A percentile compares a stretch with the other conserved stretches of the same genome.
phyloP scores from a whole-genome alignment of 2,329 filamentous ascomycete species.

The Penicillium palitans region DNA sequence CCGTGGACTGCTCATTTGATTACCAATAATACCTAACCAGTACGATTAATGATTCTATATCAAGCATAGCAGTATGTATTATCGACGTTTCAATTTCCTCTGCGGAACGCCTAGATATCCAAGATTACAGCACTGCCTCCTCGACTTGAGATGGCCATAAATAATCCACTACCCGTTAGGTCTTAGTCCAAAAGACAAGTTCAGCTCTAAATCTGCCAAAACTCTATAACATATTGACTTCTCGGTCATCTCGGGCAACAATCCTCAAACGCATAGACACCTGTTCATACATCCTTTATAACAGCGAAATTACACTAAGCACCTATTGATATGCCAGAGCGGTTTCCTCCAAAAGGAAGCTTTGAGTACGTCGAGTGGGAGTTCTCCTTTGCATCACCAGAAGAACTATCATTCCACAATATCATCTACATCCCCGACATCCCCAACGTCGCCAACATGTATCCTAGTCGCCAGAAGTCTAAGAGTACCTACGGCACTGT shows the following conservation, averaged over 20 bases:
- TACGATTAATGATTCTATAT: neutral
- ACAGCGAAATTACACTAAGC: conserved; percentile 2
- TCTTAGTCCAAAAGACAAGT: neutral
- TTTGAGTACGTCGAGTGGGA: conserved; percentile 14
- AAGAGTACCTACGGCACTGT: conserved; percentile 5
- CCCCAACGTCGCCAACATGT: conserved; percentile 8
- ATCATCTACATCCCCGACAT: neutral
- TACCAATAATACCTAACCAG: conserved; percentile 6
- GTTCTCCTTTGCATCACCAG: neutral
- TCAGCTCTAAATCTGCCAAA: conserved; percentile 4
- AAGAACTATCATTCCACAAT: neutral
- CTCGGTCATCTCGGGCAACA: neutral
- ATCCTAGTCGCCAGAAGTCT: conserved; percentile 1
- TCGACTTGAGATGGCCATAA: neutral
- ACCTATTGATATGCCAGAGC: conserved; percentile 16
- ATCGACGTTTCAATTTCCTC: conserved; percentile 7
- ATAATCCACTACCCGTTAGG: neutral
- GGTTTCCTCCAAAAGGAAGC: conserved; percentile 4
- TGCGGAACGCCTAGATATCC: conserved; percentile 18
- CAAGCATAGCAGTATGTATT: conserved; percentile 23
- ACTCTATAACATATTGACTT: conserved; percentile 11
- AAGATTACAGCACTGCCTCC: conserved; percentile 21
- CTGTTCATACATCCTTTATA: neutral
- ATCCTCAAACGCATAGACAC: neutral
- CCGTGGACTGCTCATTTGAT: neutral